phyloP scores from a whole-genome alignment of 192 early-diverging fungal genomes.

The Podila epicladia region DNA sequence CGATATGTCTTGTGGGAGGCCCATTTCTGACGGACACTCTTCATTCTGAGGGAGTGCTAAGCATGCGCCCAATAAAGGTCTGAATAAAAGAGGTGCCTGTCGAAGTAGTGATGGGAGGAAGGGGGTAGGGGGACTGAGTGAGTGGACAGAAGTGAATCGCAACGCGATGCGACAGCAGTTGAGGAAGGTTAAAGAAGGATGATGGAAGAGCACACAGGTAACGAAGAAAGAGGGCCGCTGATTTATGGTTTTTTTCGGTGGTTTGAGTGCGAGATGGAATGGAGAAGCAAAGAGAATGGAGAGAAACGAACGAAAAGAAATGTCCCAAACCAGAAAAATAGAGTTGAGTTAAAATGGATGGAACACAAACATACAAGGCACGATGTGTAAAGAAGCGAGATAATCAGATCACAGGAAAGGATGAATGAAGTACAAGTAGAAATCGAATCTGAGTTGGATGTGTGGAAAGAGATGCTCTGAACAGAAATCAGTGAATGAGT shows the following conservation, averaged over 20 bases:
- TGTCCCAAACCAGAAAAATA: no score
- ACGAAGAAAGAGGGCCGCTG: not conserved
- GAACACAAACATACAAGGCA: no score
- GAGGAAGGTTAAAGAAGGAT: no score
- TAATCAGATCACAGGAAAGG: no score
- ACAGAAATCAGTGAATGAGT: not conserved
- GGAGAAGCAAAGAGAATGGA: not conserved
- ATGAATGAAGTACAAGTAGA: no score
- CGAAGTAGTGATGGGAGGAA: not conserved
- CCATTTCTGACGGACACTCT: slow-evolving; percentile 56
- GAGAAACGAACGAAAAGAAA: not conserved
- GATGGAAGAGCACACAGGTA: not conserved
- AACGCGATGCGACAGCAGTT: no score
- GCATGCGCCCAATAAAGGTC: slow-evolving; percentile 30
- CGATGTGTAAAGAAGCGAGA: no score
- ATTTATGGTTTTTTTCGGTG: no score
- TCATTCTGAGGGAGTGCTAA: slow-evolving; percentile 36
- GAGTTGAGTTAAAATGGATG: no score
- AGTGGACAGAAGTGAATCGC: not conserved
- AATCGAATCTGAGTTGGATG: no score
- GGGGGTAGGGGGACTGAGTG: not conserved
- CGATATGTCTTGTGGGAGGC: slow-evolving; percentile 54
- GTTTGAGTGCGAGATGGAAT: not conserved
- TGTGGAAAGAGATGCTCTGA: not conserved
- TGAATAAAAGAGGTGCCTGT: not conserved